Base-by-base conservation (phyloP, 2,329 filamentous ascomycete species). In the Periglandula ipomoeae region DNA sequence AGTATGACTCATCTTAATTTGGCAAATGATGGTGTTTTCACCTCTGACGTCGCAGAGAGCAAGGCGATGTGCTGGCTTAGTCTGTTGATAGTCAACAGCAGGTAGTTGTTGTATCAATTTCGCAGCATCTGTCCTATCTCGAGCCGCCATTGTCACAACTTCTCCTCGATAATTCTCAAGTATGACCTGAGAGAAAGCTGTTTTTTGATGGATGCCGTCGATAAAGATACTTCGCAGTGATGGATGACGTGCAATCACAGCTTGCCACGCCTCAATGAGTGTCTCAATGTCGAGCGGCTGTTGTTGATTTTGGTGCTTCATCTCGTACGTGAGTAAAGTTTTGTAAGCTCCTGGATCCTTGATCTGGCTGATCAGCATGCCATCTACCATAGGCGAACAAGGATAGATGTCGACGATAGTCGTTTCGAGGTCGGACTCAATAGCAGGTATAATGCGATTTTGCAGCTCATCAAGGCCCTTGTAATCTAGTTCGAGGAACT, bases 341-440 rank as follows among this genome's bases (percentile, higher is more conserved):
- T 57, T n/a, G 54, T 22, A 61, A 23, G 50, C 50, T 8, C 49
- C 52, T 0, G 52, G 37, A 0, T 47, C 46, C 40, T 32, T 52
- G 23, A 48, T 42, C 17, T 67, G 64, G 24, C 64, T 67, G 22
- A 69, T 50, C 0, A 68, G 50, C 10, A 70, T 60, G 5, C 66
- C 67, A 1, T 60, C 58, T 40, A 70, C 67, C 51, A 67, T 61
- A 0, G 65, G 64, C 1, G 66, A 66, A 50, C 64, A 67, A 1
- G 68, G 67, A 19, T 65, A 70, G 0, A 68, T 59, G 22, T 66
- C 65, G 15, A 63, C 56, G 0, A 70, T 52, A 2, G 59, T 55
- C 0, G 49, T 43, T 2, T 58, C 45, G 2, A 27, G 34, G 6
- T 11, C 11, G 5, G 63, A 46, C 1, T 52, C 47, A n/a, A 52